phyloP scores from a whole-genome alignment of 805 yeast genomes.

The Candida ficus region DNA sequence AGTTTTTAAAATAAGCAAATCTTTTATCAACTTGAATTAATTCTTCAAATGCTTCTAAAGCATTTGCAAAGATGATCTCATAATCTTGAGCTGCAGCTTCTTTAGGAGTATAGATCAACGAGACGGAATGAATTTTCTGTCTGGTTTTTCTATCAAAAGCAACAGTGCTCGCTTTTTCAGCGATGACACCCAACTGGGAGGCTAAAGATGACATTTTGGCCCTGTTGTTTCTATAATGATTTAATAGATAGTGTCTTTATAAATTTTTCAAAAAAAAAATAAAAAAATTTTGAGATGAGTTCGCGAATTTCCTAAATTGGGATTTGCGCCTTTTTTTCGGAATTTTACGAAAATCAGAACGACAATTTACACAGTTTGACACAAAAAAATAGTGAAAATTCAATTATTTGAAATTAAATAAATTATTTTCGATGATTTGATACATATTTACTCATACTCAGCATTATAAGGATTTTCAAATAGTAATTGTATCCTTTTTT shows the following conservation, averaged over 20 bases:
- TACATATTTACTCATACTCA: too few relatives aligned
- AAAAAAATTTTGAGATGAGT: slow-evolving; percentile 11
- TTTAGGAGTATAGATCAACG: slow-evolving; percentile 79
- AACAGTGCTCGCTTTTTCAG: slow-evolving; percentile 58
- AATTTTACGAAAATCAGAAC: neutral
- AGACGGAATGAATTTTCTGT: slow-evolving; percentile 82
- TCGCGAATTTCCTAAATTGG: slow-evolving; percentile 7
- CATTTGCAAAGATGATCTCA: slow-evolving; percentile 68
- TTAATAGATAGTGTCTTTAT: neutral
- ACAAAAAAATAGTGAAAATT: too few relatives aligned
- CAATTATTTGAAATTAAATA: too few relatives aligned
- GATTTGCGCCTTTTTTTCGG: neutral
- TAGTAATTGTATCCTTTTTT: too few relatives aligned
- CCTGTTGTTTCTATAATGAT: neutral
- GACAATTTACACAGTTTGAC: too few relatives aligned
- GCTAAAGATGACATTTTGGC: slow-evolving; percentile 59
- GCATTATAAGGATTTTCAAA: too few relatives aligned
- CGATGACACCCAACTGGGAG: slow-evolving; percentile 72
- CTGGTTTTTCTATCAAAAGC: slow-evolving; percentile 83
- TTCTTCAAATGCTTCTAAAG: slow-evolving; percentile 72
- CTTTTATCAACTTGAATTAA: slow-evolving; percentile 68
- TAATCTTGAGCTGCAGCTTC: slow-evolving; percentile 94
- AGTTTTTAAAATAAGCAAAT: slow-evolving; percentile 60
- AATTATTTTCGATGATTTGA: too few relatives aligned
- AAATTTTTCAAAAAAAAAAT: slow-evolving; percentile 7